Percentiles rank a stretch among this genome's conserved stretches.
phyloP scores from a whole-genome alignment of 306 rosid species.

The Cicer bijugum region DNA sequence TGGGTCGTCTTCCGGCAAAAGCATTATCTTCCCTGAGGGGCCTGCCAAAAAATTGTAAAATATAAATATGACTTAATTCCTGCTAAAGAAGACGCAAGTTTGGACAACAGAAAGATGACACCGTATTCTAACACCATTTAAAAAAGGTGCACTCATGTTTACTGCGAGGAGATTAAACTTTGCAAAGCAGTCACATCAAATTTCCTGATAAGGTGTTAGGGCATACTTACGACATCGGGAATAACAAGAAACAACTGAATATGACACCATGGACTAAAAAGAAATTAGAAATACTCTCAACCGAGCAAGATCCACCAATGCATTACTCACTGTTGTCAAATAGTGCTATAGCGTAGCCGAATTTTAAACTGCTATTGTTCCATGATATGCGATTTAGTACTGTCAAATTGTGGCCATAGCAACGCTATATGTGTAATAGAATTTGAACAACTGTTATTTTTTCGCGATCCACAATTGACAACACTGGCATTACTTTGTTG shows the following conservation, averaged over 20 bases:
- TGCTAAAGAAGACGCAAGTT: slow-evolving; percentile 34
- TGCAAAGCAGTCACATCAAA: slow-evolving; percentile 13
- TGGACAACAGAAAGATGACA: background rate
- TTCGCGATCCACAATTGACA: too few relatives aligned
- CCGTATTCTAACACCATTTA: too few relatives aligned
- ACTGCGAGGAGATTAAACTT: background rate
- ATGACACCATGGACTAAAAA: background rate
- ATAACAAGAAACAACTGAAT: background rate
- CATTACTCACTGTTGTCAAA: background rate
- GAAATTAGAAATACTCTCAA: background rate
- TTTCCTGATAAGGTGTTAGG: background rate
- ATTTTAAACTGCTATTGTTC: too few relatives aligned
- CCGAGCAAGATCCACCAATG: background rate
- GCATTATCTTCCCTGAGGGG: slow-evolving; percentile 97
- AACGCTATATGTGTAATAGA: too few relatives aligned
- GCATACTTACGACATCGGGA: background rate
- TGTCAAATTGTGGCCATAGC: too few relatives aligned
- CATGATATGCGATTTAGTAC: too few relatives aligned
- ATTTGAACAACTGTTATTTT: too few relatives aligned
- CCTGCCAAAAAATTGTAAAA: slow-evolving; percentile 58
- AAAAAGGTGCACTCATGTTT: background rate
- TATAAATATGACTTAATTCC: slow-evolving; percentile 25
- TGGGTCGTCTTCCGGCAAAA: slow-evolving; percentile 89
- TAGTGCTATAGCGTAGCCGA: too few relatives aligned
- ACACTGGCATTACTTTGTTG: background rate